Base-by-base conservation (phyloP, 1,284 basidiomycete species). In the Leccinum pachyderme region DNA sequence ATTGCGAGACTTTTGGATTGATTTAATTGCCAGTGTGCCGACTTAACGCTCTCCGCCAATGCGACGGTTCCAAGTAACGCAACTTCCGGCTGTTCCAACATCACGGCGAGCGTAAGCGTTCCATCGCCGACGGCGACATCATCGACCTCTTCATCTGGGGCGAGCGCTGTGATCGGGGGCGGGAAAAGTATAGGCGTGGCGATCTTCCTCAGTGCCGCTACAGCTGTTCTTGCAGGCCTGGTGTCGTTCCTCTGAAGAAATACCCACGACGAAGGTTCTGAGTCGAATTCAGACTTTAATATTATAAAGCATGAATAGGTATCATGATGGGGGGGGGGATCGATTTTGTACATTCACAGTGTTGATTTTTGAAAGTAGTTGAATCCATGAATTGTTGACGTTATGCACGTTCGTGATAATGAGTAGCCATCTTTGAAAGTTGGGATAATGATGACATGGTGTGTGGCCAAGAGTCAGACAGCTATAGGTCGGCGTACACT, bases 31-130 rank as follows among this genome's bases (percentile, higher is more conserved):
- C 33, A 72, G 68, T 72, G 70, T 54, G 65, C 68, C n/a, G 68
- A 69, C 56, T 53, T 69, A 58, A 71, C 63, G 22, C 39, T 69
- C 2, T 66, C 68, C 32, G 52, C 63, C 0, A 71, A 54, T 52
- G 56, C 51, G 29, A 70, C 69, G n/a, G 56, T 59, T 39, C 67
- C 68, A 15, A 51, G 54, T n/a, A 52, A 53, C n/a, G 59, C 59
- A 18, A 68, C 67, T 3, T 57, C 64, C 13, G 45, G 52, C 12
- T 69, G 71, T 44, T 29, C 65, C 1, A 70, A 57, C 4, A 33
- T 59, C 44, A 70, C 58, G 31, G 33, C 57, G n/a, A 57, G 53
- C 11, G 27, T 39, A 47, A 25, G 41, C 27, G 43, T 25, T 22
- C 50, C 62, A 25, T 49, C 53, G n/a, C 58, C 66, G 18, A 57